A percentile compares a stretch with the other conserved stretches of the same genome.
Conservation (phyloP, 163 green algal genomes). For the Smithsoniella earleae region DNA sequence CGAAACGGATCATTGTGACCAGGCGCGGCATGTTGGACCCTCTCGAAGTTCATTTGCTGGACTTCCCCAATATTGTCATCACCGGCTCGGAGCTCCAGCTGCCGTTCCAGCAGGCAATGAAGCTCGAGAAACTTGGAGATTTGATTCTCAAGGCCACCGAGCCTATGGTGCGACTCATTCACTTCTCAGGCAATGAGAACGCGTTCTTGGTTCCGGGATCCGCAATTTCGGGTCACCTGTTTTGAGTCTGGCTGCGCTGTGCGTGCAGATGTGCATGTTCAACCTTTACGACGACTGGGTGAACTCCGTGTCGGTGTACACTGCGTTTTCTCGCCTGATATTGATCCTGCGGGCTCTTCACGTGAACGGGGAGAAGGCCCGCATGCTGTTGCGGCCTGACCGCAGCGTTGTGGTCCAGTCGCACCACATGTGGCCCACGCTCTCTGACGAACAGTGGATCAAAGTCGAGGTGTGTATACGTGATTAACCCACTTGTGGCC, state of each 20-base stretch:
- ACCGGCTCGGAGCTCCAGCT: conserved; percentile 97
- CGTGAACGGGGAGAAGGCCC: conserved; percentile 95
- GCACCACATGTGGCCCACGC: conserved; percentile 96
- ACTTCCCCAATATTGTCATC: conserved; percentile 99
- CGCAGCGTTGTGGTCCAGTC: conserved; percentile 88
- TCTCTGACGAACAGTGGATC: conserved; percentile 92
- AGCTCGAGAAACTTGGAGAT: conserved; percentile 99
- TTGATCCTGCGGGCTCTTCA: conserved; percentile 96
- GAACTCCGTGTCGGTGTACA: conserved; percentile 89
- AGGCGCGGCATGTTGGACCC: conserved; percentile 99
- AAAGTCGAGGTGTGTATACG: too few species aligned
- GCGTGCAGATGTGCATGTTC: conserved; percentile 98
- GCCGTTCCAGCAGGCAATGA: conserved; percentile 95
- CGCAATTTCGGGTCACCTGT: too few species aligned
- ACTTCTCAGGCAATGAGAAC: too few species aligned
- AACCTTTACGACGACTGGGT: conserved; percentile 99
- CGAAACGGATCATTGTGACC: conserved; percentile 98
- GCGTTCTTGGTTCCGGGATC: too few species aligned
- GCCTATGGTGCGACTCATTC: conserved; percentile 33
- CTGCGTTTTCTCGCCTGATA: conserved; percentile 82
- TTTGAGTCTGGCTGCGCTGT: background rate
- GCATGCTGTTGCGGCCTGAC: conserved; percentile 92
- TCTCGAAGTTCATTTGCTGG: conserved; percentile 96
- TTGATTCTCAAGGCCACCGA: conserved; percentile 83
- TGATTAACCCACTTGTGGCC: too few species aligned